Conservation (phyloP, 2,329 filamentous ascomycete species). For the Neonectria magnoliae region DNA sequence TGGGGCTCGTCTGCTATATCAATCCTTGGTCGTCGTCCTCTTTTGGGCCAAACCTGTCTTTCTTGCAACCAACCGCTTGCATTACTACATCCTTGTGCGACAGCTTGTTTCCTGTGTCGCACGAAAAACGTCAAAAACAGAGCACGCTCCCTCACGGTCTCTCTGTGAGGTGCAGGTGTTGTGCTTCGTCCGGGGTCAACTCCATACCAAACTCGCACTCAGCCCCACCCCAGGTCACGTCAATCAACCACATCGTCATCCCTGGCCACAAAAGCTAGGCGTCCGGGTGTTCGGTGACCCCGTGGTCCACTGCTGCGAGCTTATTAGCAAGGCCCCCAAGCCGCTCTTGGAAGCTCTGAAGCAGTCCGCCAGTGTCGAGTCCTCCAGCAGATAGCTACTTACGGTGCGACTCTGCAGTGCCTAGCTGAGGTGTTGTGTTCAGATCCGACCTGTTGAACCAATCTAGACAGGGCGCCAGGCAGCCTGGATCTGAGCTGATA, state of each 20-base stretch:
- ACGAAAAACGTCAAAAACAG: background rate
- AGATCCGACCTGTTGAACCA: background rate
- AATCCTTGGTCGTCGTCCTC: background rate
- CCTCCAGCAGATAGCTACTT: background rate
- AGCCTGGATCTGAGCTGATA: background rate
- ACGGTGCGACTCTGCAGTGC: background rate
- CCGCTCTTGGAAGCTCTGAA: slow-evolving; percentile 5
- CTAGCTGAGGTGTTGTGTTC: background rate
- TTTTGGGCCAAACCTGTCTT: background rate
- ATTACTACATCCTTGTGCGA: background rate
- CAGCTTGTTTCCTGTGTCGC: slow-evolving; percentile 3
- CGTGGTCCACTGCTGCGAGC: slow-evolving; percentile 30
- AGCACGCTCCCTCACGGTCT: background rate
- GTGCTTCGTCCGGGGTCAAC: background rate
- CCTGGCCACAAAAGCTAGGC: slow-evolving; percentile 32
- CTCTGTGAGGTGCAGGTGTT: slow-evolving; percentile 1
- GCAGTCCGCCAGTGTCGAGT: background rate
- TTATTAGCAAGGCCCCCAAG: slow-evolving; percentile 32
- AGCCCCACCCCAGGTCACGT: slow-evolving; percentile 38
- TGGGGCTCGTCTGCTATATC: background rate
- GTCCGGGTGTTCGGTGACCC: slow-evolving; percentile 33
- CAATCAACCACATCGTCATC: slow-evolving; percentile 40
- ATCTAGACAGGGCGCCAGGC: background rate
- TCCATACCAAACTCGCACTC: slow-evolving; percentile 14
- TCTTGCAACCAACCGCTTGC: background rate